A percentile compares a stretch with the other conserved stretches of the same genome.
These are phyloP conservation scores for Ettlia oleoabundans DNA, from an alignment of 139 green algal species.

Conservation along the genomic window DNA sequence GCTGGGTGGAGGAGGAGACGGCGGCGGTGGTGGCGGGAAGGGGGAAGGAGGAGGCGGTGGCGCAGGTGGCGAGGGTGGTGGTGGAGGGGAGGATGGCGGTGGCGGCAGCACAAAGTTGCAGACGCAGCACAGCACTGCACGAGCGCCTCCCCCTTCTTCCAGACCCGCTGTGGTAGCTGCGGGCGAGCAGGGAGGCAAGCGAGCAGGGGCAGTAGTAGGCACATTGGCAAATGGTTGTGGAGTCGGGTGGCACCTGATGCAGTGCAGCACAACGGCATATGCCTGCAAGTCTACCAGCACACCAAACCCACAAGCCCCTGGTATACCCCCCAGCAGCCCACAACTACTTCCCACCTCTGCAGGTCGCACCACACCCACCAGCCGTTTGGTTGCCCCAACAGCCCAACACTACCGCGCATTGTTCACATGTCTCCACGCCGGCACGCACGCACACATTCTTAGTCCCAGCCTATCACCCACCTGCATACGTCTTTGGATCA, in stretches of 20 bases:
- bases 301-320: too few species aligned
- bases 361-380: too few species aligned
- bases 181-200: neutral
- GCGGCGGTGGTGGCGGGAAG: neutral
- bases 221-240: neutral
- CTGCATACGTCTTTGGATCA: neutral
- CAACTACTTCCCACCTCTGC: too few species aligned
- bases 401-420: neutral
- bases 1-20: neutral
- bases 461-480: neutral
- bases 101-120: constrained; percentile 12
- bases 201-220: neutral
- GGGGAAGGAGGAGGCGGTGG: neutral
- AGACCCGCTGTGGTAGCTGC: constrained; percentile 8
- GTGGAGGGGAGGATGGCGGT: neutral
- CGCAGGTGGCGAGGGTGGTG: neutral
- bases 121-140: constrained; percentile 17
- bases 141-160: neutral
- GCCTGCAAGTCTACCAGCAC: too few species aligned
- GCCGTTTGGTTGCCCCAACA: too few species aligned
- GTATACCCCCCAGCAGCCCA: too few species aligned
- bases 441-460: neutral
- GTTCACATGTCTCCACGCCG: neutral
- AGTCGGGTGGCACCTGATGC: neutral
- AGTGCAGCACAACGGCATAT: too few species aligned